Evolutionary conservation across 257 asterid species (phyloP).

Genomic region (Nicotiana attenuata): DNA sequence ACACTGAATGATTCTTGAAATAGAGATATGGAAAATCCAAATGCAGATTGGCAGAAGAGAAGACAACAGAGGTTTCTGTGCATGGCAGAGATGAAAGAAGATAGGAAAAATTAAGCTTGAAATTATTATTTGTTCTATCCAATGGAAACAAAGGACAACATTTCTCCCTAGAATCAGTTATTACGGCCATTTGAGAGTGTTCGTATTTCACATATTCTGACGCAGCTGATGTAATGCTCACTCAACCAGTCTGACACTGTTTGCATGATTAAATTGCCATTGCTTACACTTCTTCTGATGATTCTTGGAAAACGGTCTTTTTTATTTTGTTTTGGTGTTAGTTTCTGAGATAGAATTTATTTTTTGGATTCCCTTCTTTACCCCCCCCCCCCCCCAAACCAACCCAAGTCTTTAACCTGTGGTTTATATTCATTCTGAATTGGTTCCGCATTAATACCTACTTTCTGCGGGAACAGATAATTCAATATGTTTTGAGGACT

Average conservation of each 20-base stretch:
- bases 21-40: not conserved
- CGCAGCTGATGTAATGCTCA: conserved; percentile 31
- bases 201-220: not conserved
- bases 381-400: not conserved
- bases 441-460: not conserved
- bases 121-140: conserved; percentile 22
- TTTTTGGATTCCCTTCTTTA: not conserved
- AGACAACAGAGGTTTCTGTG: conserved; percentile 12
- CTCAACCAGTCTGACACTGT: not conserved
- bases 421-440: not conserved
- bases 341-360: not conserved
- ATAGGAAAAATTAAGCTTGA: not conserved
- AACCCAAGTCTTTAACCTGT: no score
- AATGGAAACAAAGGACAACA: conserved; percentile 28
- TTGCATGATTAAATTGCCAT: not conserved
- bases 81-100: not conserved
- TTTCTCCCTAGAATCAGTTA: conserved; percentile 20
- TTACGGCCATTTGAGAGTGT: not conserved
- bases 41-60: not conserved
- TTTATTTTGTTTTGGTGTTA: not conserved
- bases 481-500: not conserved
- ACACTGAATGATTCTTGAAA: not conserved
- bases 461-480: not conserved
- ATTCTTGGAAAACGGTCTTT: not conserved
- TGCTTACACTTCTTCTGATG: not conserved